phyloP scores from a whole-genome alignment of 768 basidiomycete species.

The Suillus subaureus region DNA sequence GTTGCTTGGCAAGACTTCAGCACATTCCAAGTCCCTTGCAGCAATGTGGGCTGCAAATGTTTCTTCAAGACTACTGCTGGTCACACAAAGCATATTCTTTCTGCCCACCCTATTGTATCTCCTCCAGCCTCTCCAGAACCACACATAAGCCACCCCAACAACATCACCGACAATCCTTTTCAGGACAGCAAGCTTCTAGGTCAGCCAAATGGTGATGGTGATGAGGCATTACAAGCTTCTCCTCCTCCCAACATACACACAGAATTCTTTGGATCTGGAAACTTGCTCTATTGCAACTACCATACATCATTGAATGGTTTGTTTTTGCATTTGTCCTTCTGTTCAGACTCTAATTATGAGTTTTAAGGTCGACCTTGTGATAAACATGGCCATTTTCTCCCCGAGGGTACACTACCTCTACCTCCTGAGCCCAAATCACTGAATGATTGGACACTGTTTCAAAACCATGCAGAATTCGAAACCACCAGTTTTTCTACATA shows the following conservation, averaged over 20 bases:
- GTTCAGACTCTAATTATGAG: background rate
- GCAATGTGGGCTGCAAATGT: background rate
- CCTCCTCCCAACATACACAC: background rate
- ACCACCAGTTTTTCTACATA: constrained; percentile 29
- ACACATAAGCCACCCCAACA: background rate
- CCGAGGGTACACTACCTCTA: background rate
- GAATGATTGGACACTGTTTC: constrained; percentile 32
- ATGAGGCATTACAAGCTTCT: background rate
- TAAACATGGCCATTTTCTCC: constrained; percentile 11
- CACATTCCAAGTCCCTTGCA: constrained; percentile 1
- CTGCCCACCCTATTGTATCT: constrained; percentile 1
- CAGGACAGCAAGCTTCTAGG: background rate
- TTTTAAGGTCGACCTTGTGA: constrained; percentile 14
- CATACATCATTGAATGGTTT: constrained; percentile 9
- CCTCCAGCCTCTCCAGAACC: constrained; percentile 1
- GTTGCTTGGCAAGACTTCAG: background rate
- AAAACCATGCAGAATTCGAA: no score
- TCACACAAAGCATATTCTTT: background rate
- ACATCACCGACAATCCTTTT: background rate
- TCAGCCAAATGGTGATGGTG: background rate
- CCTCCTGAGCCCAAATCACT: background rate
- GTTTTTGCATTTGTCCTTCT: constrained; percentile 6
- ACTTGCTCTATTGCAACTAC: constrained; percentile 10
- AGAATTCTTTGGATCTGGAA: constrained; percentile 7
- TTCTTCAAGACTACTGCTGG: constrained; percentile 2